A percentile compares a stretch with the other conserved stretches of the same genome.
phyloP scores from a whole-genome alignment of 106 monocot species.

The Iris macrosiphon region DNA sequence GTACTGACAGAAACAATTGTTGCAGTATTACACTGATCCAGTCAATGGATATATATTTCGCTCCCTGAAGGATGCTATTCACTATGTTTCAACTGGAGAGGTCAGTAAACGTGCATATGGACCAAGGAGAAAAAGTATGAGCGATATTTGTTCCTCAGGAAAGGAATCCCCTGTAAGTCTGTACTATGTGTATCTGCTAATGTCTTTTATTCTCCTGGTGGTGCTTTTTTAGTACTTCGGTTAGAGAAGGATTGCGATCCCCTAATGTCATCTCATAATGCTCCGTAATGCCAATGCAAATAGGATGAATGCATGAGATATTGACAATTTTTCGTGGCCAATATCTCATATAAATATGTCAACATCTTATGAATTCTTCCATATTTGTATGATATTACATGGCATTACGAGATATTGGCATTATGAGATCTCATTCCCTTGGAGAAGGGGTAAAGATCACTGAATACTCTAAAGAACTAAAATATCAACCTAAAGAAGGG shows the following conservation, averaged over 20 bases:
- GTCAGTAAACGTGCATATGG: constrained; percentile 18
- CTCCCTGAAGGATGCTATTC: constrained; percentile 25
- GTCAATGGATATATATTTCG: constrained; percentile 35
- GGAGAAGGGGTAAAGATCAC: no score
- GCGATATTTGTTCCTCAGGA: constrained; percentile 10
- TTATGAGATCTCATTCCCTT: no score
- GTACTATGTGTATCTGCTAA: background rate
- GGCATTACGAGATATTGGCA: no score
- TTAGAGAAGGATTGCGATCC: background rate
- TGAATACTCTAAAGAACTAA: no score
- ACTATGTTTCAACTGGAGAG: constrained; percentile 28
- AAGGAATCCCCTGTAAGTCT: constrained; percentile 19
- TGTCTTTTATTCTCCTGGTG: background rate
- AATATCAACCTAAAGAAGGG: no score
- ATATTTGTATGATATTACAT: no score
- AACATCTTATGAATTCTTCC: no score
- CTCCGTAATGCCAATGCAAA: no score
- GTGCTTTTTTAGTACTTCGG: background rate
- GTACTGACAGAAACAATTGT: constrained; percentile 1
- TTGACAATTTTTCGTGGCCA: no score
- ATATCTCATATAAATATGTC: no score
- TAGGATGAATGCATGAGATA: background rate
- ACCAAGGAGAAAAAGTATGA: constrained; percentile 4
- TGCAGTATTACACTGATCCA: constrained; percentile 47
- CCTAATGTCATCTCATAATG: background rate